phyloP scores from a whole-genome alignment of 2,329 filamentous ascomycete genomes.

The Trichoderma semiorbis region DNA sequence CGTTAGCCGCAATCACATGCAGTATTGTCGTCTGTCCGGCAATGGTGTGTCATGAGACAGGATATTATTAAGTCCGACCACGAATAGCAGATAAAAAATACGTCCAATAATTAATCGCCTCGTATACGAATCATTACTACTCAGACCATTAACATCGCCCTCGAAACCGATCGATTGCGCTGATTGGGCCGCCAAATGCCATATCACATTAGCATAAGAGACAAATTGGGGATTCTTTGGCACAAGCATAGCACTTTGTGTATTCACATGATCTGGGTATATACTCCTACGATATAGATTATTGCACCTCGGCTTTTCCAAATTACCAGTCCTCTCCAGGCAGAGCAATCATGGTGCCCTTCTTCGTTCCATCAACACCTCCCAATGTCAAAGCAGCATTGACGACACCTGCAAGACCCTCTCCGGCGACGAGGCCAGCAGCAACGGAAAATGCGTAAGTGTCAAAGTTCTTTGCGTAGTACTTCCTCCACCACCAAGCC shows the following conservation, averaged over 20 bases:
- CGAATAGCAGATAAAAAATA: not conserved
- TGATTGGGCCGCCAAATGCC: not conserved
- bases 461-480: conserved; percentile 47
- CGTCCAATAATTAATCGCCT: not conserved
- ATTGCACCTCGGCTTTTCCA: not conserved
- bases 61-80: not conserved
- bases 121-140: not conserved
- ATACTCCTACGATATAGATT: not conserved
- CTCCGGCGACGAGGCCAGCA: conserved; percentile 60
- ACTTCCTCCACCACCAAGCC: conserved; percentile 54
- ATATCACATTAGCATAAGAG: not conserved
- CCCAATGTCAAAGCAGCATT: conserved; percentile 48
- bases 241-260: not conserved
- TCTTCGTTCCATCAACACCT: conserved; percentile 28
- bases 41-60: not conserved
- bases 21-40: not conserved
- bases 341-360: conserved; percentile 21
- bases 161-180: not conserved
- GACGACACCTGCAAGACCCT: conserved; percentile 60
- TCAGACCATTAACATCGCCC: not conserved
- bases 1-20: not conserved
- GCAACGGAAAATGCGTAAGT: conserved; percentile 57
- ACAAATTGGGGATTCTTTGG: not conserved
- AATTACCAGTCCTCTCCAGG: conserved; percentile 21
- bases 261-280: not conserved